Conservation (phyloP, 441 rosid genomes). For the Rhodomyrtus psidioides region DNA sequence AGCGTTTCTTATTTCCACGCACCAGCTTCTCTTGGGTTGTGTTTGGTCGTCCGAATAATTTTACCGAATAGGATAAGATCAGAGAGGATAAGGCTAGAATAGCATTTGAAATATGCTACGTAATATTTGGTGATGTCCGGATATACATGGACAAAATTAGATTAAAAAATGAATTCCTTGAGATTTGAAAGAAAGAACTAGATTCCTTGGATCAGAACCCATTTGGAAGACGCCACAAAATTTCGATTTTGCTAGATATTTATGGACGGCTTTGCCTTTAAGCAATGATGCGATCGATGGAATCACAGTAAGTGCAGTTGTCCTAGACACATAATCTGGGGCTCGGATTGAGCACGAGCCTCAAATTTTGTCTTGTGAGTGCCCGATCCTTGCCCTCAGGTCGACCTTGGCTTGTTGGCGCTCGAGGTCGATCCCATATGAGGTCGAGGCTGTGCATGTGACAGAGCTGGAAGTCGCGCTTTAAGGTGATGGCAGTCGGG, state of each 20-base stretch:
- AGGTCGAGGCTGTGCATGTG: neutral
- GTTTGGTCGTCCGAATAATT: neutral
- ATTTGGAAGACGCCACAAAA: neutral
- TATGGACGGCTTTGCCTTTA: too few species aligned
- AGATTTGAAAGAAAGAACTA: neutral
- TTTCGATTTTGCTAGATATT: too few species aligned
- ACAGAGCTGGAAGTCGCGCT: neutral
- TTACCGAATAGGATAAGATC: neutral
- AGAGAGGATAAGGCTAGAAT: neutral
- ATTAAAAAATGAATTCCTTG: neutral
- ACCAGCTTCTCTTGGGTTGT: too few species aligned
- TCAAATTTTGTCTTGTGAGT: neutral
- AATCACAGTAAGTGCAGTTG: too few species aligned
- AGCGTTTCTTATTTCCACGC: neutral
- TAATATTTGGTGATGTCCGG: too few species aligned
- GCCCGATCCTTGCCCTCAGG: neutral
- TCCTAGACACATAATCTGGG: accelerated
- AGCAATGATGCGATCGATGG: too few species aligned
- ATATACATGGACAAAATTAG: too few species aligned
- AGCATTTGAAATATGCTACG: neutral
- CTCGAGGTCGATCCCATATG: neutral
- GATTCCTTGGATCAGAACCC: neutral
- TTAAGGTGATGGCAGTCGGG: neutral
- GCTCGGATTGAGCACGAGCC: neutral
- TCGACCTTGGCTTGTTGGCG: neutral